Evolutionary conservation across 306 rosid genomes (phyloP), one percentile per base, ranked within the genome.

Genomic region (Cucurbita moschata): DNA sequence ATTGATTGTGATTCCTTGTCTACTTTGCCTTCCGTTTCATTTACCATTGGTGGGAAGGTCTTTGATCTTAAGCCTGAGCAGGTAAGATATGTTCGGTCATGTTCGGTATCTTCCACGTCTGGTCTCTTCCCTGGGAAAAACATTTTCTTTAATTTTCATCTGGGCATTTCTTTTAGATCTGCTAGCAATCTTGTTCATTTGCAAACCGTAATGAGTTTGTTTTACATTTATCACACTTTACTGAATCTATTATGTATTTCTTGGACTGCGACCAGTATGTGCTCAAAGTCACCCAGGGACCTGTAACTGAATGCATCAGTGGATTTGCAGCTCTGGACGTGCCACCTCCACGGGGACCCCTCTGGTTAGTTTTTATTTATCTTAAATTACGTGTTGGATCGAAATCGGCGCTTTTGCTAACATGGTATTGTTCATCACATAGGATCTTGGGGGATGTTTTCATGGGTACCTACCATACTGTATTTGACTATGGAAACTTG

Each of bases 401-500:
- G 4, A 30, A 30, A 30, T 30, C 35, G 35, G 35, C 35, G 4
- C 35, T 72, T 37, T n/a, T 1, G 11, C 75, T 63, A 43, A 64
- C 70, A 26, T 26, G 13, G 75, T 21, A 53, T 46, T 0, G 73
- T 75, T 39, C 1, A 4, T n/a, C 4, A 55, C 44, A 26, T 86
- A 88, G 92, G 92, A 88, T 86, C 79, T 78, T 88, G 52, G 92
- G 92, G n/a, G 92, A 88, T 74, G 89, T 88, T 44, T 85, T 88
- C 86, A 85, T 88, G 92, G 90, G 92, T 75, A 80, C 44, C n/a
- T 88, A 74, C 82, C 92, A 88, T 56, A 86, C 92, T 0, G 90
- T 88, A 53, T 88, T 88, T 50, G 92, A 88, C 82, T 82, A 78
- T 19, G 92, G 92, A 76, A 85, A 88, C 47, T 18, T 19, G 83